phyloP scores from a whole-genome alignment of 2,329 filamentous ascomycete genomes.

The Alternaria sp. region DNA sequence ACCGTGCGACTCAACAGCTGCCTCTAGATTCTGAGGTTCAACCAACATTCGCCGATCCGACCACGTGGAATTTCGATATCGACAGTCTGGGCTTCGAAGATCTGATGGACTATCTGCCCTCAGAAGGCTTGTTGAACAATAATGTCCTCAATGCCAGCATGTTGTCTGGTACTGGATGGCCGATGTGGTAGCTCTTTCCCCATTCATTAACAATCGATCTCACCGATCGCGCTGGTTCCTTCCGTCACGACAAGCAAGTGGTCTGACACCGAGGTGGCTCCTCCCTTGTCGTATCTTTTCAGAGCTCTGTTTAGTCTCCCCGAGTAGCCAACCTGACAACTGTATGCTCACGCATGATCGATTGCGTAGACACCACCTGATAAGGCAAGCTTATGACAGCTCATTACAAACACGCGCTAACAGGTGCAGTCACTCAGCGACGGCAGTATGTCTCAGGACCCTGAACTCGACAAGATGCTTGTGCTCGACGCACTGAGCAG shows the following conservation, averaged over 20 bases:
- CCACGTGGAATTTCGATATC: slow-evolving; percentile 30
- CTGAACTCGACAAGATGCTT: not conserved
- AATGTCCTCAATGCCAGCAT: slow-evolving; percentile 32
- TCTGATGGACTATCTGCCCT: slow-evolving; percentile 32
- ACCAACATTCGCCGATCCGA: slow-evolving; percentile 19
- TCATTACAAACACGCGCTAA: not conserved
- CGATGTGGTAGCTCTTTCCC: not conserved
- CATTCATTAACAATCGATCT: too few relatives aligned
- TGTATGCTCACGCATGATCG: not conserved
- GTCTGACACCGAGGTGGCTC: not conserved
- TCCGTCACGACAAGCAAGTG: not conserved
- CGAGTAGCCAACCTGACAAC: not conserved
- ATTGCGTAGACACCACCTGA: not conserved
- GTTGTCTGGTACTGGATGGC: not conserved
- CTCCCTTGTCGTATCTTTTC: not conserved
- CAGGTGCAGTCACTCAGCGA: not conserved
- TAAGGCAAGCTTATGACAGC: not conserved
- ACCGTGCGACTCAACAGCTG: not conserved
- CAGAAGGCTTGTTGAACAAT: slow-evolving; percentile 29
- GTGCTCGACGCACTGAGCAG: slow-evolving; percentile 5
- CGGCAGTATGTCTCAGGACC: not conserved
- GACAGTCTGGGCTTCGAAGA: slow-evolving; percentile 36
- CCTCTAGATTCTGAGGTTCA: slow-evolving; percentile 5
- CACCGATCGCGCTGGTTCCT: not conserved
- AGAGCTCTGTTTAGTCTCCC: not conserved